Percentiles rank a stretch among this genome's conserved stretches.
Conservation (phyloP, 2,329 filamentous ascomycete species). For the Penicillium hordei region DNA sequence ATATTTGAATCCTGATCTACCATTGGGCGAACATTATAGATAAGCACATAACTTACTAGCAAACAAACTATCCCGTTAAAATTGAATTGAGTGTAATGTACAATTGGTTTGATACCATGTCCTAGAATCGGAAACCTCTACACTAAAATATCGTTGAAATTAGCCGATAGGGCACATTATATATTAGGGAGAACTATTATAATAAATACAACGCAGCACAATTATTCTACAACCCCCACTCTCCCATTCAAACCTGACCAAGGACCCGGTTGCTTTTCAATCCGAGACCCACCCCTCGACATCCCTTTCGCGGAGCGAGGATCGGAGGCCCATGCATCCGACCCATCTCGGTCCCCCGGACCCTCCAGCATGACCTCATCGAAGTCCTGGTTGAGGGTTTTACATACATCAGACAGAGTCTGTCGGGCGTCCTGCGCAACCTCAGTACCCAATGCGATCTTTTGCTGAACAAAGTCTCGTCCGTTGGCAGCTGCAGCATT, state of each 20-base stretch:
- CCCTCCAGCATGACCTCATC: conserved; percentile 22
- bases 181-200: neutral
- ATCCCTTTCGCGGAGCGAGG: conserved; percentile 26
- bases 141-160: neutral
- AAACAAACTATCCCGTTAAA: neutral
- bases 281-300: conserved; percentile 19
- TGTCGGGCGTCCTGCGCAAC: conserved; percentile 30
- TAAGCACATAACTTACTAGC: neutral
- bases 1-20: too few species aligned
- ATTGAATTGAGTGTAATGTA: neutral
- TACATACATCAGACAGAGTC: conserved; percentile 35
- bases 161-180: neutral
- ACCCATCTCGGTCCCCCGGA: conserved; percentile 18
- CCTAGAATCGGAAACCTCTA: neutral
- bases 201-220: neutral
- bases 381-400: conserved; percentile 37
- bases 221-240: conserved; percentile 28
- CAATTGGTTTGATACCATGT: too few species aligned
- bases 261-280: conserved; percentile 32
- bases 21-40: too few species aligned
- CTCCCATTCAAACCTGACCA: conserved; percentile 41
- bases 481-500: conserved; percentile 33
- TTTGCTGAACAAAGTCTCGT: conserved; percentile 36
- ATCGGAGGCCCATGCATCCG: conserved; percentile 36
- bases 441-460: conserved; percentile 34